These are phyloP conservation scores for Aureococcus anophagefferens DNA, from an alignment of 108 stramenopile genomes.

Conservation along the genomic window DNA sequence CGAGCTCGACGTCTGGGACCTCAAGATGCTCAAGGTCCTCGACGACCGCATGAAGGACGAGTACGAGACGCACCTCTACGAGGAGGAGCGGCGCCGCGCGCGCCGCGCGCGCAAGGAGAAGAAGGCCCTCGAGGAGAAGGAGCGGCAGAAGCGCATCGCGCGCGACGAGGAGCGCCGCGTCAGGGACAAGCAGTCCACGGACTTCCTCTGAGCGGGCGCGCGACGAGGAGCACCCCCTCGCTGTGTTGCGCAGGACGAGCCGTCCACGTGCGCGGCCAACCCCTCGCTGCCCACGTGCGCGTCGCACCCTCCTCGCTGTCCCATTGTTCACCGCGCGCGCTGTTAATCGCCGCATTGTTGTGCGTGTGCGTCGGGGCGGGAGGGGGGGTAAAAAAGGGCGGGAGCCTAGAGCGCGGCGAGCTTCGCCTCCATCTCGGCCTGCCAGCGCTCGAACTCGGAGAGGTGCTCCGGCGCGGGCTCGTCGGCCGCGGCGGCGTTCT, in stretches of 20 bases:
- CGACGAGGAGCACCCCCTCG: too few species aligned
- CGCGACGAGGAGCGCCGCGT: not conserved
- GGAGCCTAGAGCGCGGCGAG: not conserved
- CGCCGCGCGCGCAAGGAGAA: not conserved
- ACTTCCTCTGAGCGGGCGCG: too few species aligned
- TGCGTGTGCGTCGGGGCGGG: too few species aligned
- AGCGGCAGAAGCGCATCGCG: not conserved
- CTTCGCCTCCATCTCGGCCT: not conserved
- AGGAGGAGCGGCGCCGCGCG: not conserved
- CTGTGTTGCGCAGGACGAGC: too few species aligned
- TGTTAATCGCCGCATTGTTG: too few species aligned
- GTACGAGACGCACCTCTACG: not conserved
- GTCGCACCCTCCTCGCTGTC: too few species aligned
- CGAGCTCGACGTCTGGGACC: not conserved
- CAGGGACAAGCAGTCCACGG: not conserved
- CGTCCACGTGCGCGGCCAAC: too few species aligned
- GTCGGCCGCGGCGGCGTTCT: not conserved
- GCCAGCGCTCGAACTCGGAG: not conserved
- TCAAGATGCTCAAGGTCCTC: not conserved
- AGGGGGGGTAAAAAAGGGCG: too few species aligned
- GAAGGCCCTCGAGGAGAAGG: not conserved
- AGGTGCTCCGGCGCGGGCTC: not conserved
- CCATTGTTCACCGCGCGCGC: too few species aligned
- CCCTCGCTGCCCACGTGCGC: too few species aligned
- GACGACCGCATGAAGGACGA: not conserved